Evolutionary conservation across 208 protist genomes (phyloP), one percentile per base, ranked within the genome.

Genomic region (Dictyostelium gargantuum): DNA sequence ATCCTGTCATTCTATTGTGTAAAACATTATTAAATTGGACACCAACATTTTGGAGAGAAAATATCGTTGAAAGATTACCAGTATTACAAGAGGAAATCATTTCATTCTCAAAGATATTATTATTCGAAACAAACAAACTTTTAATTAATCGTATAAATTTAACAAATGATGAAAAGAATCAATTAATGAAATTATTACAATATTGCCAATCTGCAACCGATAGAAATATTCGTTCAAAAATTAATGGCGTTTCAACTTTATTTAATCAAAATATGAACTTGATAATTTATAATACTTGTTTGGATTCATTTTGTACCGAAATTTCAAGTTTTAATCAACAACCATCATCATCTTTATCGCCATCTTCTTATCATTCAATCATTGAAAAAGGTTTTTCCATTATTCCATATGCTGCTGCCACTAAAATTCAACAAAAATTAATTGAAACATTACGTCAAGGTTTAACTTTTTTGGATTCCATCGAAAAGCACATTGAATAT

Each of bases 401-500:
- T 10, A 68, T 73, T 23, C 82, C 82, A 23, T 40, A 54, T 2
- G 26, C 54, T 15, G 42, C 32, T 17, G 13, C 82, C 1, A 66
- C 82, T 2, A 75, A 52, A 48, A 89, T 89, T 11, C 82, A 89
- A 54, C 66, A 76, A 23, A 75, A 79, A 32, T 23, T 89, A 17
- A 32, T 89, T 38, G 82, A 89, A 52, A 79, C 79, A 3, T 21
- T 79, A 13, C 70, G 52, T 38, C 44, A 44, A 46, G 70, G 48
- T 38, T 23, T 89, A 3, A 23, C 70, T 40, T 89, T 38, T 52
- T 11, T 89, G 1, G 82, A 89, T 46, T 35, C 70, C 1, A 79
- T 79, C n/a, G 82, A 89, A 42, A 89, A 89, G 54, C 82, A 89
- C 54, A 19, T 89, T 11, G 68, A 89, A 68, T 72, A 89, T 52